phyloP scores from a whole-genome alignment of 2,329 filamentous ascomycete genomes.

The Aspergillus sp. region DNA sequence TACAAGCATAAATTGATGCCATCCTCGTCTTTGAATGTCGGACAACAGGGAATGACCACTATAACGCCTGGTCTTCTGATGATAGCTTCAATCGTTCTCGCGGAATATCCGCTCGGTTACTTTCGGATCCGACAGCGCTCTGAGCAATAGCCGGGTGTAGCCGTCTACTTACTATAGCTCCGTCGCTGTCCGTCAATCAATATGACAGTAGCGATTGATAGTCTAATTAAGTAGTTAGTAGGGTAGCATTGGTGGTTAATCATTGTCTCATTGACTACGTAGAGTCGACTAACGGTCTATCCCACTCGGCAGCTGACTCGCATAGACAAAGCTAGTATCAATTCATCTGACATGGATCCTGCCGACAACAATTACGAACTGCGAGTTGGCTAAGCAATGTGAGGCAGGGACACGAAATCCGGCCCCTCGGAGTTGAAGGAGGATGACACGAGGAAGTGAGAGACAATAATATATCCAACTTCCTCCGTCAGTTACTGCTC shows the following conservation, averaged over 20 bases:
- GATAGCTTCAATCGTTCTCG: not conserved
- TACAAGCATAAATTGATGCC: not conserved
- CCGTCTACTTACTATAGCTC: not conserved
- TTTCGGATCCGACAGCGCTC: not conserved
- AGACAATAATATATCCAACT: not conserved
- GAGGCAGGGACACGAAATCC: not conserved
- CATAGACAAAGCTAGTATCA: too few species aligned
- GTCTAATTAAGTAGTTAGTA: too few species aligned
- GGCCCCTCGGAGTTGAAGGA: not conserved
- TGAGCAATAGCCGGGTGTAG: not conserved
- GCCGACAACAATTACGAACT: not conserved
- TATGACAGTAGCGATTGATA: too few species aligned
- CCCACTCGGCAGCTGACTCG: too few species aligned
- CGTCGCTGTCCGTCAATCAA: not conserved
- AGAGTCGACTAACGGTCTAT: too few species aligned
- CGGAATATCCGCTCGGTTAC: constrained; percentile 1
- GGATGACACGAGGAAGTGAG: not conserved
- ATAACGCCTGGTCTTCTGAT: not conserved
- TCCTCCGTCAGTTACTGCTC: not conserved
- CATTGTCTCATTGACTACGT: too few species aligned
- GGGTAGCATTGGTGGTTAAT: too few species aligned
- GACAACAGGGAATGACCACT: not conserved
- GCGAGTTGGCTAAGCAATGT: not conserved
- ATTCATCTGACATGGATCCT: not conserved
- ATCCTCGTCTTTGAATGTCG: not conserved